Percentiles rank a stretch among this genome's conserved stretches.
Conservation (phyloP, 176 grass and related monocot genomes). For the Luzula sylvatica region DNA sequence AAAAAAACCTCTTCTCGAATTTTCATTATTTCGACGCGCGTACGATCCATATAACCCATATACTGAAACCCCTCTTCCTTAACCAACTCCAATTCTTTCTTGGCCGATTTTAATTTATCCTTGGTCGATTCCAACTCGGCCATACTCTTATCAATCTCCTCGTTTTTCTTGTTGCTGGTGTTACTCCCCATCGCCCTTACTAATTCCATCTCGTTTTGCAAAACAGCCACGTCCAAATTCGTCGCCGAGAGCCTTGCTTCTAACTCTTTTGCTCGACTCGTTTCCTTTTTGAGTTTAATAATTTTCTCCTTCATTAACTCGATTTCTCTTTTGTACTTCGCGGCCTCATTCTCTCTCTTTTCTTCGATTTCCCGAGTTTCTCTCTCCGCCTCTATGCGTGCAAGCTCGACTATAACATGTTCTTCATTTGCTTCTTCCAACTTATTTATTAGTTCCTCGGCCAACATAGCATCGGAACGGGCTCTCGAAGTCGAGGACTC, state of each 20-base stretch:
- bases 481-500: constrained; percentile 43
- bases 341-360: constrained; percentile 32
- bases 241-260: constrained; percentile 48
- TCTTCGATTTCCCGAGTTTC: constrained; percentile 62
- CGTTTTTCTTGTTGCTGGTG: constrained; percentile 19
- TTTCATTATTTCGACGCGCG: constrained; percentile 44
- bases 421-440: constrained; percentile 84
- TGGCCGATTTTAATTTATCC: constrained; percentile 40
- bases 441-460: constrained; percentile 48
- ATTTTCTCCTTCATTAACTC: constrained; percentile 38
- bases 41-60: constrained; percentile 77
- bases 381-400: constrained; percentile 83
- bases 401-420: constrained; percentile 90
- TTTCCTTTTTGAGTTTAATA: constrained; percentile 31
- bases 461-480: constrained; percentile 27
- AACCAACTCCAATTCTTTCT: constrained; percentile 49
- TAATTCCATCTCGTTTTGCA: constrained; percentile 74
- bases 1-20: constrained; percentile 29
- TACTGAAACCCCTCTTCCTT: constrained; percentile 65
- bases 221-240: constrained; percentile 50
- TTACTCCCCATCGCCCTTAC: constrained; percentile 59
- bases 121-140: constrained; percentile 30
- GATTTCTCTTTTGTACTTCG: constrained; percentile 31
- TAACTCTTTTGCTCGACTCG: constrained; percentile 31
- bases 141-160: constrained; percentile 15